Evolutionary conservation across 2,329 filamentous ascomycete species (phyloP), one percentile per base, ranked within the genome.

Genomic region (Apiospora hydei): DNA sequence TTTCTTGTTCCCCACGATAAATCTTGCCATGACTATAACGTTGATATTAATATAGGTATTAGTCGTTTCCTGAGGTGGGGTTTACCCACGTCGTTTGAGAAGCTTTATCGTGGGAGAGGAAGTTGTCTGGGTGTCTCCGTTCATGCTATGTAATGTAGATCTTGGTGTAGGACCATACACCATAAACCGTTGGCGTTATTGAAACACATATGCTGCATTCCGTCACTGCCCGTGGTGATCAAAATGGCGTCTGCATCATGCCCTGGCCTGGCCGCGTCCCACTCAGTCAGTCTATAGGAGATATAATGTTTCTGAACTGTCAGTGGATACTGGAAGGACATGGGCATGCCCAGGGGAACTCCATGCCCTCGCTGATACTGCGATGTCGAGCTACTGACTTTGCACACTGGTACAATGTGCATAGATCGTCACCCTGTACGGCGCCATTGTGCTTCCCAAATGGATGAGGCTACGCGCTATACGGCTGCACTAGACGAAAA

Each of bases 31-130:
- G 21, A 13, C 34, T 64, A 64, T 64, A 41, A 41, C 34, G 21
- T 13, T 64, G 34, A 41, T 64, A 64, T 64, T 38, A 64, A 64
- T 64, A 64, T 64, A 64, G 57, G 34, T 64, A 38, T 64, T 64
- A n/a, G 57, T 41, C 21, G 34, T 34, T 64, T 41, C 57, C 21
- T 64, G 57, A 38, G 21, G 57, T 64, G 57, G 57, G 57, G 34
- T 38, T 6, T 24, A 24, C 34, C 57, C 57, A 64, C 57, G 57
- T 64, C 34, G 57, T 64, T 64, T 64, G 57, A 41, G 30, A 41
- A 38, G 18, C 21, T 64, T 41, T 14, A n/a, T 64, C 57, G 34
- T 34, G 34, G 34, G 47, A 7, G 6, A 24, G 47, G 21, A 53
- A 16, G 53, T 10, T 61, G 53, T 61, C 16, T 38, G 30, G 53